Conservation (phyloP, 2,329 filamentous ascomycete genomes). For the Plenodomus lindquistii region DNA sequence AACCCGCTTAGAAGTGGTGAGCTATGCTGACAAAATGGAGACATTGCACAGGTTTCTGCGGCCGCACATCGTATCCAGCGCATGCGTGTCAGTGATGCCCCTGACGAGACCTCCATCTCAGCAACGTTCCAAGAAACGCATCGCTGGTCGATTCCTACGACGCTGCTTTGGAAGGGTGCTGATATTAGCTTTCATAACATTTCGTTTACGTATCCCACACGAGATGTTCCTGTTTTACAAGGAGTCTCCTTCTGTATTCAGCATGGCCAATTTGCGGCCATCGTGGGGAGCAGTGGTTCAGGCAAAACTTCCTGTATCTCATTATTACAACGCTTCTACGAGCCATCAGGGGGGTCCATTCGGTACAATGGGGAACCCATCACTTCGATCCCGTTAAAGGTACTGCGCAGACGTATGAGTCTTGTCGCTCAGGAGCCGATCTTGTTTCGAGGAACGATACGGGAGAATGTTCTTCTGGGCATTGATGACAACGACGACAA, state of each 20-base stretch:
- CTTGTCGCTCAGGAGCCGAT: constrained; percentile 53
- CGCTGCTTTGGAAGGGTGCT: background rate
- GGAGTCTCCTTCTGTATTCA: constrained; percentile 49
- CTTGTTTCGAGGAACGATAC: constrained; percentile 52
- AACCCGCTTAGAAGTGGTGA: background rate
- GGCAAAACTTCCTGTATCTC: constrained; percentile 94
- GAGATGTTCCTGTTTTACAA: constrained; percentile 79
- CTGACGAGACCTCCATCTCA: background rate
- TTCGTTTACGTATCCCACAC: constrained; percentile 90
- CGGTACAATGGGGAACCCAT: constrained; percentile 70
- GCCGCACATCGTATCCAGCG: constrained; percentile 27
- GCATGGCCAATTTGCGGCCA: constrained; percentile 57
- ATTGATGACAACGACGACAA: constrained; percentile 40
- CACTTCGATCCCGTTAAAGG: constrained; percentile 40
- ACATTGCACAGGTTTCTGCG: constrained; percentile 29
- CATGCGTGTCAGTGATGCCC: constrained; percentile 7
- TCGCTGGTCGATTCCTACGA: constrained; percentile 9
- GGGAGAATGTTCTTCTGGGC: constrained; percentile 54
- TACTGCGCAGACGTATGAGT: constrained; percentile 72
- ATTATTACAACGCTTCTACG: constrained; percentile 88
- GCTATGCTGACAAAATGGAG: constrained; percentile 8
- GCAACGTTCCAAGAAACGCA: constrained; percentile 3
- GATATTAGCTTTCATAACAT: constrained; percentile 75
- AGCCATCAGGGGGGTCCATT: constrained; percentile 73
- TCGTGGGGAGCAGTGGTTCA: constrained; percentile 73